These are phyloP conservation scores for Teunomyces aglyptinius DNA, from an alignment of 805 yeast species.

Conservation along the genomic window DNA sequence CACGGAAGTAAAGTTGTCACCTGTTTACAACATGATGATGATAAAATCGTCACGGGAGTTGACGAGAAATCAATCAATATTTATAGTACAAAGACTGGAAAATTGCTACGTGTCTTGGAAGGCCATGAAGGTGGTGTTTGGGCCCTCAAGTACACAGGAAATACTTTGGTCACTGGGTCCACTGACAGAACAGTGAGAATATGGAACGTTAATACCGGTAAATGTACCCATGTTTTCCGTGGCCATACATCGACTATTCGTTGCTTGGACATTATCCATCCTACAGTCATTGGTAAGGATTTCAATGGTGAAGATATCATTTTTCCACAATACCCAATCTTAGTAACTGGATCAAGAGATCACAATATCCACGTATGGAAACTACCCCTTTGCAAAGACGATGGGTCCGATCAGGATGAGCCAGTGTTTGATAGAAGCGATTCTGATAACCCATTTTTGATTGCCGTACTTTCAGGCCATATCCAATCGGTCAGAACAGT, in stretches of 20 bases:
- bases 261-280: slow-evolving; percentile 80
- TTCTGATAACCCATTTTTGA: slow-evolving; percentile 57
- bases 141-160: slow-evolving; percentile 88
- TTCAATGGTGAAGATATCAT: slow-evolving; percentile 55
- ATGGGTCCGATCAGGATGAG: slow-evolving; percentile 33
- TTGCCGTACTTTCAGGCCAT: slow-evolving; percentile 61
- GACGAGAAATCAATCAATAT: slow-evolving; percentile 83
- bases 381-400: slow-evolving; percentile 53
- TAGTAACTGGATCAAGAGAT: slow-evolving; percentile 51
- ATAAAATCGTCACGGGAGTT: slow-evolving; percentile 87
- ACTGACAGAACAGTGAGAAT: slow-evolving; percentile 92
- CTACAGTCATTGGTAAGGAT: slow-evolving; percentile 60
- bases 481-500: slow-evolving; percentile 82
- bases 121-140: slow-evolving; percentile 99
- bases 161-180: slow-evolving; percentile 87
- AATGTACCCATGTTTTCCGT: slow-evolving; percentile 85
- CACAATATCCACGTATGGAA: slow-evolving; percentile 46
- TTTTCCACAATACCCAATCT: slow-evolving; percentile 63
- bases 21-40: slow-evolving; percentile 89
- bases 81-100: slow-evolving; percentile 74
- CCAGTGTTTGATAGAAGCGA: slow-evolving; percentile 27
- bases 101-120: slow-evolving; percentile 54
- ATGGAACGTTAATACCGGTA: slow-evolving; percentile 84
- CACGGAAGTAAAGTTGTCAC: slow-evolving; percentile 87
- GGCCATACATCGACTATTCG: slow-evolving; percentile 94